Base-by-base conservation (phyloP, 164 flowering plant genomes). In the Dillenia suffruticosa region DNA sequence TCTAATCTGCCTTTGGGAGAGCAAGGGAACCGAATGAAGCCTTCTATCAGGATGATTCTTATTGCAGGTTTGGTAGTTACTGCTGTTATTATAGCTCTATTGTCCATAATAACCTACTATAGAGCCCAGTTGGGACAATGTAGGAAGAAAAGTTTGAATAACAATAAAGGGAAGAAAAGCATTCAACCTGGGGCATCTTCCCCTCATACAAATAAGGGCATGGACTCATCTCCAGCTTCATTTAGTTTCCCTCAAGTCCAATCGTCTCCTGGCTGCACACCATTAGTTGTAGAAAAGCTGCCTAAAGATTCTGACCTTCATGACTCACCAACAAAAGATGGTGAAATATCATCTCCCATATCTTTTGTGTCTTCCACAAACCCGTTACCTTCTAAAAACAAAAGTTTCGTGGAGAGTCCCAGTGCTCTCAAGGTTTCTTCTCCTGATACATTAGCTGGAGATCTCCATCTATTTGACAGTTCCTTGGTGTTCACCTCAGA, bases 371-470 rank as follows among this genome's bases (percentile, higher is more conserved):
- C 84, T 63, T 78, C 83, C 58, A 70, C 80, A 58, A 63, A 65
- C 72, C 62, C 77, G 12, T 74, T 77, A 17, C 67, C 76, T 58
- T 64, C 76, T 57, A 73, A 63, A 49, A 71, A 49, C 46, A 76
- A 51, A 8, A 58, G 26, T 68, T 67, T 44, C 14, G 57, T 63
- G 16, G 80, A 74, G 32, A 70, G 67, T 58, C 72, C 74, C 15
- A 63, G 67, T 49, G 40, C 66, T n/a, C 69, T 76, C 43, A 66
- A 64, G 57, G 79, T 77, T 61, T 58, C 65, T 63, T 83, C 90
- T 59, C 87, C 96, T 12, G 96, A 86, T 57, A 82, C 74, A 66
- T 66, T 89, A 51, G 79, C 68, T 12, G 96, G 96, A 26, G 89
- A 86, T 51, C 57, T 89, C 11, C 82, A 85, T 68, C 68, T 89